Conservation (phyloP, 495 filamentous ascomycete species). For the Platismatia glauca region DNA sequence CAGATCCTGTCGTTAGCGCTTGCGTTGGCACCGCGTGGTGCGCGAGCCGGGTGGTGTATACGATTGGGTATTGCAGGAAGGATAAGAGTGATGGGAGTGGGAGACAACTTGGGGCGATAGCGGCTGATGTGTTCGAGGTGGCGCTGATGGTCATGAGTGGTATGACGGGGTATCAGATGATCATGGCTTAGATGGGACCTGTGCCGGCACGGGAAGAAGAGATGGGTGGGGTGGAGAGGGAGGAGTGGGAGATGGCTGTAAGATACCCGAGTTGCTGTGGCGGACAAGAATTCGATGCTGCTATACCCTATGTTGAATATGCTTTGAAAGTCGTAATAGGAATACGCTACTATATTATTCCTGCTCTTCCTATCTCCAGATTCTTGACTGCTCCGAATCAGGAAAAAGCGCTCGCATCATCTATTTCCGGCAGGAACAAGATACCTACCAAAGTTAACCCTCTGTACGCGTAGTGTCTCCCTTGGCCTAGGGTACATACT, state of each 20-base stretch:
- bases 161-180: constrained; percentile 22
- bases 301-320: neutral
- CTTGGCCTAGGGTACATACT: too few relatives aligned
- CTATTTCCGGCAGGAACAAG: too few relatives aligned
- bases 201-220: neutral
- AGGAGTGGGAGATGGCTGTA: neutral
- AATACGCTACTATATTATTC: too few relatives aligned
- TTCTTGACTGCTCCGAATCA: too few relatives aligned
- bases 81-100: constrained; percentile 41
- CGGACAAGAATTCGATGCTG: neutral
- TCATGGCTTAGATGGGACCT: constrained; percentile 10
- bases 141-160: constrained; percentile 38
- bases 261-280: neutral
- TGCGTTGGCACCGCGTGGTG: constrained; percentile 49
- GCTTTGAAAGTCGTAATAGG: neutral
- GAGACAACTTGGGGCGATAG: constrained; percentile 29
- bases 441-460: too few relatives aligned
- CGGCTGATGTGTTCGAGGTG: constrained; percentile 37
- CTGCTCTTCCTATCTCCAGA: constrained; percentile 29
- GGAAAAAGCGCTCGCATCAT: too few relatives aligned
- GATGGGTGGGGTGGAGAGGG: neutral
- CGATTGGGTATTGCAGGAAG: constrained; percentile 50
- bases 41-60: constrained; percentile 43
- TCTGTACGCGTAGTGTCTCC: too few relatives aligned
- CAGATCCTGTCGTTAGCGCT: constrained; percentile 44